Conservation (phyloP, 2,329 filamentous ascomycete species). For the Epichloe sylvatica region DNA sequence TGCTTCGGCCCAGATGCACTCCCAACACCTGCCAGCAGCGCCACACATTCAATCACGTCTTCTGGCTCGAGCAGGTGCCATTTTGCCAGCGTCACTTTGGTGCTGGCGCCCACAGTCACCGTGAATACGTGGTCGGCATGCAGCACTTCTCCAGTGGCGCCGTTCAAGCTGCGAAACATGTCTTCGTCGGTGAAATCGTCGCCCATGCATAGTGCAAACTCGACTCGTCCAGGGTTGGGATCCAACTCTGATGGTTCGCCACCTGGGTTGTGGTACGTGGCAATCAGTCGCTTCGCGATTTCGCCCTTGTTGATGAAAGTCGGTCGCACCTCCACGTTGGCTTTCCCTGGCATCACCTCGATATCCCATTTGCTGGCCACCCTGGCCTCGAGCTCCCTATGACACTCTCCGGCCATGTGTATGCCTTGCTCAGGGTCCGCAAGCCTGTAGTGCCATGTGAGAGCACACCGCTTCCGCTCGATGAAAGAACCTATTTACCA, state of each 20-base stretch:
- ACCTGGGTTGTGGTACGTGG: constrained; percentile 48
- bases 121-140: constrained; percentile 61
- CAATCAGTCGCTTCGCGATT: constrained; percentile 72
- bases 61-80: constrained; percentile 83
- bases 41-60: constrained; percentile 64
- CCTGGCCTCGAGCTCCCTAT: constrained; percentile 63
- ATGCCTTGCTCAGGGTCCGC: constrained; percentile 75
- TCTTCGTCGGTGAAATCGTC: constrained; percentile 98
- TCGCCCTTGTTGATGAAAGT: constrained; percentile 97
- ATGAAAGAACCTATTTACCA: constrained; percentile 60
- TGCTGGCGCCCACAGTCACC: constrained; percentile 81
- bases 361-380: constrained; percentile 74
- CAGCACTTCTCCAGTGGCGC: constrained; percentile 37
- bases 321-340: constrained; percentile 91
- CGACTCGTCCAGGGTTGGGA: constrained; percentile 40
- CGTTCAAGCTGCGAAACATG: constrained; percentile 74
- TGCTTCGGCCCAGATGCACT: constrained; percentile 23
- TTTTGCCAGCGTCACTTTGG: constrained; percentile 77
- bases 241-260: constrained; percentile 31
- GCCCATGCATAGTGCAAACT: constrained; percentile 81
- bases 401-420: constrained; percentile 68
- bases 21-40: constrained; percentile 39
- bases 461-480: constrained; percentile 81
- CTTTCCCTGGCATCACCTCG: constrained; percentile 93
- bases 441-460: constrained; percentile 95